Percentiles rank a stretch among this genome's conserved stretches.
These are phyloP conservation scores for Penicillium simplicissimum DNA, from an alignment of 495 filamentous ascomycete species.

Conservation along the genomic window DNA sequence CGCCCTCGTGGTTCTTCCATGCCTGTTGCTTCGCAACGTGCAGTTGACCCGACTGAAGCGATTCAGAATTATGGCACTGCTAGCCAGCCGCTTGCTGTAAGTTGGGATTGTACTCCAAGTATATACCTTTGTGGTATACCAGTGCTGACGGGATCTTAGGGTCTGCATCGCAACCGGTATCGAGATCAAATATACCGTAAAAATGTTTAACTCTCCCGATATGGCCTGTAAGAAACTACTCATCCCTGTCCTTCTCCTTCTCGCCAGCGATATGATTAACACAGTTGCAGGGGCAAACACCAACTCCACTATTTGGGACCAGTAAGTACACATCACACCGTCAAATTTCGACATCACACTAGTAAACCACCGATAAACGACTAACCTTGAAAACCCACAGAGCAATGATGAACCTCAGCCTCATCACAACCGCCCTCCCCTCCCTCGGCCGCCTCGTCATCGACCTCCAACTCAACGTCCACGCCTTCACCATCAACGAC, in stretches of 20 bases:
- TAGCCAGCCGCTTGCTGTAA: slow-evolving; percentile 29
- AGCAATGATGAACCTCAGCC: slow-evolving; percentile 31
- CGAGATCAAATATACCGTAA: slow-evolving; percentile 20
- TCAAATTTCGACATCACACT: background rate
- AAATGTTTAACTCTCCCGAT: slow-evolving; percentile 17
- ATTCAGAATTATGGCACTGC: slow-evolving; percentile 25
- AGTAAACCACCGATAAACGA: background rate
- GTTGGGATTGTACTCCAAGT: background rate
- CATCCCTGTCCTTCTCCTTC: background rate
- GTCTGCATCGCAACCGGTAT: slow-evolving; percentile 23
- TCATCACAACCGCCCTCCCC: slow-evolving; percentile 31
- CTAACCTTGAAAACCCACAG: slow-evolving; percentile 4
- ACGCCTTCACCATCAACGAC: slow-evolving; percentile 31
- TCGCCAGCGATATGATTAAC: background rate
- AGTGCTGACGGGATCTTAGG: slow-evolving; percentile 4
- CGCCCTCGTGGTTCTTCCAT: slow-evolving; percentile 25
- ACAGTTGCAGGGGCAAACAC: slow-evolving; percentile 21
- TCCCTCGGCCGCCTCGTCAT: slow-evolving; percentile 33
- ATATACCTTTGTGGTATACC: background rate
- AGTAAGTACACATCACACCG: slow-evolving; percentile 18
- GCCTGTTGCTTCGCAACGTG: slow-evolving; percentile 25
- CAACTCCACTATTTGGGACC: slow-evolving; percentile 28
- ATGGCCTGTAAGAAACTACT: slow-evolving; percentile 16
- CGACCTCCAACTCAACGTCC: slow-evolving; percentile 29
- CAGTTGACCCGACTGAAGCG: slow-evolving; percentile 20